Conservation (phyloP, 1,139 yeast genomes). For the Suzukiozyma palmioleophila region DNA sequence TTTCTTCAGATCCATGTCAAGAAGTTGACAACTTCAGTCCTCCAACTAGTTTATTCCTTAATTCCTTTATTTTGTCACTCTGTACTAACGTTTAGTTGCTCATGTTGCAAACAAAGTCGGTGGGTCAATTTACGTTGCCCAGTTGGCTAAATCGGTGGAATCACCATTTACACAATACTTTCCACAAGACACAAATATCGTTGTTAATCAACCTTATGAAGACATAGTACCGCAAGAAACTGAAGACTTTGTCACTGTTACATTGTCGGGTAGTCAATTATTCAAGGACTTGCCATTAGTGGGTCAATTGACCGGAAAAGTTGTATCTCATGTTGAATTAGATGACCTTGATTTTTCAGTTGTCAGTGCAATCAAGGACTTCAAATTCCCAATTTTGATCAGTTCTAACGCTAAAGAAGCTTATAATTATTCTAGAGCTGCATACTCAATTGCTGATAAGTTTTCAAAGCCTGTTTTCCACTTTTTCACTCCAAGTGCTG, state of each 20-base stretch:
- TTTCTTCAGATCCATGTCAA: too few species aligned
- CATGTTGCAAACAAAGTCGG: conserved; percentile 20
- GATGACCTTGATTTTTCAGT: conserved; percentile 56
- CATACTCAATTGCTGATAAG: conserved; percentile 52
- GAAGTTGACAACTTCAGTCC: too few species aligned
- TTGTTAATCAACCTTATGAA: conserved; percentile 52
- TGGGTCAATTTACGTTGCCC: conserved; percentile 36
- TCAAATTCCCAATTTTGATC: conserved; percentile 58
- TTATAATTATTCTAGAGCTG: conserved; percentile 47
- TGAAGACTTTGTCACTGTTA: conserved; percentile 43
- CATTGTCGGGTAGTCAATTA: conserved; percentile 51
- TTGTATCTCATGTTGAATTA: conserved; percentile 61
- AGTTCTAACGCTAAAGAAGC: conserved; percentile 58
- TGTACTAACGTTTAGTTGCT: conserved; percentile 8
- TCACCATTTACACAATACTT: conserved; percentile 26
- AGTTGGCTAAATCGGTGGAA: conserved; percentile 44
- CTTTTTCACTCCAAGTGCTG: conserved; percentile 41
- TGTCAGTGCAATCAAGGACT: conserved; percentile 67
- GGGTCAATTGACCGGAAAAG: conserved; percentile 34
- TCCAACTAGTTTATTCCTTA: too few species aligned
- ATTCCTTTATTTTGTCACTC: too few species aligned
- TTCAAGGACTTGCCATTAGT: conserved; percentile 53
- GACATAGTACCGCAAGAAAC: conserved; percentile 19
- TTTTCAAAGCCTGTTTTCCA: conserved; percentile 61
- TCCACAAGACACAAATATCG: conserved; percentile 30